phyloP scores from a whole-genome alignment of 1,284 basidiomycete species.

The Irpex sp. region DNA sequence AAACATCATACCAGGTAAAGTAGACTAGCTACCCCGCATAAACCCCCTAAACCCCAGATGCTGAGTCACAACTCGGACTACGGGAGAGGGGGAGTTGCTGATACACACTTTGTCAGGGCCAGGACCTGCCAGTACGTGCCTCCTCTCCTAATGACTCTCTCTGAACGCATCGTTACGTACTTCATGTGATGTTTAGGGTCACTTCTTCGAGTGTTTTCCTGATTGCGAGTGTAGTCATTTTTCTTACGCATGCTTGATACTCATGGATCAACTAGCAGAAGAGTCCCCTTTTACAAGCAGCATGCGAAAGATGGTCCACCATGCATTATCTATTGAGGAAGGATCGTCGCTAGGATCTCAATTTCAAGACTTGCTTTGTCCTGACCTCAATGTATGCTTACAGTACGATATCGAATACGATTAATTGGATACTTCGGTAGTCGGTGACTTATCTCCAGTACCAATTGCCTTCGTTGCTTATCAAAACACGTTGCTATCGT shows the following conservation, averaged over 20 bases:
- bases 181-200: not conserved
- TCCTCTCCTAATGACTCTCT: not conserved
- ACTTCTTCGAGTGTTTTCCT: not conserved
- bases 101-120: not conserved
- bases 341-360: not conserved
- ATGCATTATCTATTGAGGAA: not conserved
- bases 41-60: not conserved
- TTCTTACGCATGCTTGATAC: not conserved
- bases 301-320: not conserved
- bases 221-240: not conserved
- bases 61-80: not conserved
- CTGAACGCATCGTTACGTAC: not conserved
- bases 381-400: too few species aligned
- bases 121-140: not conserved
- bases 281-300: not conserved
- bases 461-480: not conserved
- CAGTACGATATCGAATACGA: not conserved
- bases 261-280: not conserved
- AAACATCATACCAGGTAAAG: too few species aligned
- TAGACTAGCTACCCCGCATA: too few species aligned
- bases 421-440: not conserved
- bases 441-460: not conserved
- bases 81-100: not conserved
- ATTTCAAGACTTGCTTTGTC: not conserved
- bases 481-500: constrained; percentile 1